Conservation (phyloP, 495 filamentous ascomycete genomes). For the Achaetomiella virescens region DNA sequence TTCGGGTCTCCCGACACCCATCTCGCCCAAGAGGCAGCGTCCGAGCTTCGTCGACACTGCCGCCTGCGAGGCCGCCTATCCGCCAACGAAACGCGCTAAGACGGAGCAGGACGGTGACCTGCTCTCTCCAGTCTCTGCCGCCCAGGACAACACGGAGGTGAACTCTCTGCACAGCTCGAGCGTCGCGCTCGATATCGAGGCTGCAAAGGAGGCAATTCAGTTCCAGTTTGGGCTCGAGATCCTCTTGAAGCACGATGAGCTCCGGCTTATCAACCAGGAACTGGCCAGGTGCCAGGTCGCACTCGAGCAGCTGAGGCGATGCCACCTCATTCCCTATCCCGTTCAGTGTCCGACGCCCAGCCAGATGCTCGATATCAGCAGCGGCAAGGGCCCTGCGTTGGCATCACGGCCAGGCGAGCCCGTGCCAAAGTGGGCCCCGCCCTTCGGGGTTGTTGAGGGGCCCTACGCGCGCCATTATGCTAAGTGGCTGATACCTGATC, state of each 20-base stretch:
- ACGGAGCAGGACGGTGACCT: constrained; percentile 29
- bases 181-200: constrained; percentile 25
- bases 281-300: constrained; percentile 91
- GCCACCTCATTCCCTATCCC: constrained; percentile 83
- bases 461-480: constrained; percentile 92
- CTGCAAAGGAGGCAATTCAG: constrained; percentile 66
- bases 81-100: constrained; percentile 32
- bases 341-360: constrained; percentile 53
- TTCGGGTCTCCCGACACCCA: constrained; percentile 10
- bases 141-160: constrained; percentile 17
- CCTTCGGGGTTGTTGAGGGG: constrained; percentile 84
- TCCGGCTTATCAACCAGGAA: constrained; percentile 92
- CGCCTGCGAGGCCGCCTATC: constrained; percentile 1
- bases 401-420: constrained; percentile 49
- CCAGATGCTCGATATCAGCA: constrained; percentile 59
- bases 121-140: constrained; percentile 28
- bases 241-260: constrained; percentile 86
- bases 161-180: constrained; percentile 17
- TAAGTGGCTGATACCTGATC: constrained; percentile 87
- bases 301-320: constrained; percentile 91
- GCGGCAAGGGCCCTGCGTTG: constrained; percentile 64
- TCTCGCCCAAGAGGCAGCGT: constrained; percentile 32
- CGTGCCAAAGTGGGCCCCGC: constrained; percentile 61
- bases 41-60: constrained; percentile 27
- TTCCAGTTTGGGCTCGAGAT: constrained; percentile 88